Conservation (phyloP, 225 moss, liverwort and hornwort species). For the Physcomitrium patens region DNA sequence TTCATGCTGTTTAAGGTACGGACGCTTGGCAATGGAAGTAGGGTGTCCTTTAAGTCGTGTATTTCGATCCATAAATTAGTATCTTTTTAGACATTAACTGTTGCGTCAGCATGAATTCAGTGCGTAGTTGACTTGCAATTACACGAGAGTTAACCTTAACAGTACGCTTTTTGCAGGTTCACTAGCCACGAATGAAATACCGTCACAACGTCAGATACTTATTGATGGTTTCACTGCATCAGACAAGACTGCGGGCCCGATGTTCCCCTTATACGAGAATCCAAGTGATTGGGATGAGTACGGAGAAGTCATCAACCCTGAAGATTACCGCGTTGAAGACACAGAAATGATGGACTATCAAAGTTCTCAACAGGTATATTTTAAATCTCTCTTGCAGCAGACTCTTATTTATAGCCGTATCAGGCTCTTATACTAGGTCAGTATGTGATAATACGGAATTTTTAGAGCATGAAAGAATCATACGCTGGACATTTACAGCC, state of each 20-base stretch:
- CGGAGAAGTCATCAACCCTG: constrained; percentile 95
- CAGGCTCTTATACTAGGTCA: constrained; percentile 3
- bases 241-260: constrained; percentile 75
- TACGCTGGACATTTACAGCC: not conserved
- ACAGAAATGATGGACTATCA: constrained; percentile 79
- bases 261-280: constrained; percentile 89
- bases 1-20: constrained; percentile 9
- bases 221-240: constrained; percentile 86
- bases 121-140: not conserved
- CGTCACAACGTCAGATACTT: constrained; percentile 69
- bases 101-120: constrained; percentile 11
- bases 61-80: constrained; percentile 2
- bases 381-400: constrained; percentile 30
- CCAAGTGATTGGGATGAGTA: constrained; percentile 97
- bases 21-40: constrained; percentile 9
- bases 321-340: constrained; percentile 80
- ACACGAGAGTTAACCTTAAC: constrained; percentile 21
- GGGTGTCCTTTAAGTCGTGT: constrained; percentile 6
- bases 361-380: constrained; percentile 63
- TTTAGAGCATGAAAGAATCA: constrained; percentile 1
- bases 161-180: constrained; percentile 42
- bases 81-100: not conserved
- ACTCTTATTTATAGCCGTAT: constrained; percentile 21
- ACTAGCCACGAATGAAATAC: constrained; percentile 32
- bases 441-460: constrained; percentile 10